A percentile compares a stretch with the other conserved stretches of the same genome.
Conservation (phyloP, 2,329 filamentous ascomycete genomes). For the Drechmeria coniospora region DNA sequence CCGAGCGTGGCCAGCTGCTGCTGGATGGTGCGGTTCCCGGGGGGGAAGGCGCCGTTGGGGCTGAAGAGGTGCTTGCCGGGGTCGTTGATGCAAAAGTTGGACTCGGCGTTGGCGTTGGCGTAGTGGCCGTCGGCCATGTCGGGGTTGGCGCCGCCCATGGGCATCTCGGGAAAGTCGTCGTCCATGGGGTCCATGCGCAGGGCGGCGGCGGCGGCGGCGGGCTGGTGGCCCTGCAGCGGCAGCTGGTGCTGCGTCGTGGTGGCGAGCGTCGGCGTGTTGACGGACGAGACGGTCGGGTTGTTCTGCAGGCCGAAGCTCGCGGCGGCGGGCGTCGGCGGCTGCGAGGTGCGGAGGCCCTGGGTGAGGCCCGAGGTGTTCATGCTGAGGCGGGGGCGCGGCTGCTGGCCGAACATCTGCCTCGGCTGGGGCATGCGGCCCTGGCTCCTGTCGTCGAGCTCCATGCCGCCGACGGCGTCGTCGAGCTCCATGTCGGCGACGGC, state of each 20-base stretch:
- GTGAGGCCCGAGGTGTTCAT: constrained; percentile 61
- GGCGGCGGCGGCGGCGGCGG: no score
- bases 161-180: constrained; percentile 51
- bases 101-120: constrained; percentile 27
- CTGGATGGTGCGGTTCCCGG: constrained; percentile 47
- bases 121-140: constrained; percentile 38
- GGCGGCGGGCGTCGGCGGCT: constrained; percentile 70
- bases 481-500: constrained; percentile 91
- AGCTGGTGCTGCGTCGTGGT: constrained; percentile 66
- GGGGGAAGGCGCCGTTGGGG: constrained; percentile 58
- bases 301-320: constrained; percentile 69
- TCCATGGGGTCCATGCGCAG: constrained; percentile 54
- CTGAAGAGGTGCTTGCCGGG: constrained; percentile 89
- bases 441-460: constrained; percentile 48
- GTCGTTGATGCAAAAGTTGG: constrained; percentile 64
- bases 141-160: constrained; percentile 42
- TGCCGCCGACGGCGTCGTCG: constrained; percentile 61
- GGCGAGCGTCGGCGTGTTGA: constrained; percentile 88
- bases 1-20: constrained; percentile 58
- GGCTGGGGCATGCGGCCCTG: constrained; percentile 57
- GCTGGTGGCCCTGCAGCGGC: constrained; percentile 39
- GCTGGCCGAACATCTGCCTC: constrained; percentile 52
- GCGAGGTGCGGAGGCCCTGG: constrained; percentile 70
- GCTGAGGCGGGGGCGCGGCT: constrained; percentile 56
- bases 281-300: constrained; percentile 91